phyloP scores from a whole-genome alignment of 371 early-diverging fungal species.

The Phascolomyces articulosus region DNA sequence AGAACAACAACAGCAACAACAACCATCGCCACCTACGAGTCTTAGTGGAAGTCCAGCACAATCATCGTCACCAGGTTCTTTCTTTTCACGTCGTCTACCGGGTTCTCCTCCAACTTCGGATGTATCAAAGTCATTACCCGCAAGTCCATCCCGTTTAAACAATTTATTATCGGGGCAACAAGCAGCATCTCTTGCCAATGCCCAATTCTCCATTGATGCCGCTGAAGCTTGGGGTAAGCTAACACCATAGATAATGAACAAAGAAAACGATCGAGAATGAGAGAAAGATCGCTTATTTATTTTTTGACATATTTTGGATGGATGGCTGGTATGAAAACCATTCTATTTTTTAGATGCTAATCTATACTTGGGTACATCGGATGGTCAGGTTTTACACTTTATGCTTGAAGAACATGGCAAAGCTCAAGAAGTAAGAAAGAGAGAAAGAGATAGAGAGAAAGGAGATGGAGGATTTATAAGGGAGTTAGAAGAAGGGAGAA shows the following conservation, averaged over 20 bases:
- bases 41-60: conserved; percentile 5
- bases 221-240: conserved; percentile 64
- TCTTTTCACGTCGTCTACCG: conserved; percentile 38
- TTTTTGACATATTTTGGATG: no score
- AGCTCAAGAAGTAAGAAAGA: conserved; percentile 38
- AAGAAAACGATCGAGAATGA: background rate
- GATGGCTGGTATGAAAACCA: background rate
- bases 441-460: background rate
- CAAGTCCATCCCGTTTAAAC: conserved; percentile 28
- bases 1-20: background rate
- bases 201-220: conserved; percentile 39
- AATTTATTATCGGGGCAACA: conserved; percentile 18
- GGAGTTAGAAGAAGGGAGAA: background rate
- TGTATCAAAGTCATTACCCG: conserved; percentile 16
- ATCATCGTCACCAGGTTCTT: conserved; percentile 18
- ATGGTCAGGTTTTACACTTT: conserved; percentile 72
- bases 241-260: background rate
- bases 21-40: conserved; percentile 13
- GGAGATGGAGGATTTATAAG: background rate
- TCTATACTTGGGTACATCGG: conserved; percentile 76
- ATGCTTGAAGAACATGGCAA: conserved; percentile 46
- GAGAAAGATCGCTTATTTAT: no score
- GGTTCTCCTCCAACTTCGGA: conserved; percentile 30
- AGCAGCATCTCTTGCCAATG: conserved; percentile 13
- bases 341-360: conserved; percentile 59